A percentile compares a stretch with the other conserved stretches of the same genome.
phyloP scores from a whole-genome alignment of 208 protist species.

The Porcisia hertigi region DNA sequence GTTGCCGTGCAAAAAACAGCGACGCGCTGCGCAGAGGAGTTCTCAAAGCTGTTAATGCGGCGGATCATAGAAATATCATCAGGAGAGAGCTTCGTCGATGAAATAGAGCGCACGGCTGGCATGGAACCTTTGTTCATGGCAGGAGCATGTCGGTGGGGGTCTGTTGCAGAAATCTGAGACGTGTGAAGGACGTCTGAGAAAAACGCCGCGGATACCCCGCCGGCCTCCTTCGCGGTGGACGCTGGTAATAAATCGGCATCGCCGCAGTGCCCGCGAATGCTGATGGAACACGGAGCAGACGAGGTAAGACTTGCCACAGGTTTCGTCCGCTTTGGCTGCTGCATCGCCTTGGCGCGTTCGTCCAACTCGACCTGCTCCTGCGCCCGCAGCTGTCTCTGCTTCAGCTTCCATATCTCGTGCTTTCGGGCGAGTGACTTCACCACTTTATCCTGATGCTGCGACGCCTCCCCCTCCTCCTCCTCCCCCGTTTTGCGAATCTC shows the following conservation, averaged over 20 bases:
- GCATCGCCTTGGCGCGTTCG: constrained; percentile 21
- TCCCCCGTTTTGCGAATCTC: constrained; percentile 13
- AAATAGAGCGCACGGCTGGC: constrained; percentile 19
- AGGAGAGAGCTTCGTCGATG: constrained; percentile 43
- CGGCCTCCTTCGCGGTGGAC: neutral
- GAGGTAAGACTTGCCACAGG: neutral
- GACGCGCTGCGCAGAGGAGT: constrained; percentile 69
- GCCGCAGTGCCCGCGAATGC: neutral
- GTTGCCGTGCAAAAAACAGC: constrained; percentile 67
- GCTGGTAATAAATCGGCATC: neutral
- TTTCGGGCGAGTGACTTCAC: constrained; percentile 54
- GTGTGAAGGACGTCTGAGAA: neutral
- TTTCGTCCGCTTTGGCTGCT: constrained; percentile 10
- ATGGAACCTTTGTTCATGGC: neutral
- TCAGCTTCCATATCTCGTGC: constrained; percentile 82
- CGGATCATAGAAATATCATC: constrained; percentile 83
- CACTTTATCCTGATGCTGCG: constrained; percentile 27
- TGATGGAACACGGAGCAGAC: neutral
- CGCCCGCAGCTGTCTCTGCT: constrained; percentile 54
- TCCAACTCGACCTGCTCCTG: constrained; percentile 38
- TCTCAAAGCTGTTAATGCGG: constrained; percentile 82
- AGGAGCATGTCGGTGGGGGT: neutral
- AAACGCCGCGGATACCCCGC: neutral
- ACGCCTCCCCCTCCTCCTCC: neutral
- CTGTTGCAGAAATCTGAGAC: neutral